These are phyloP conservation scores for Eucalyptus marginata DNA, from an alignment of 345 rosid genomes.

Conservation along the genomic window DNA sequence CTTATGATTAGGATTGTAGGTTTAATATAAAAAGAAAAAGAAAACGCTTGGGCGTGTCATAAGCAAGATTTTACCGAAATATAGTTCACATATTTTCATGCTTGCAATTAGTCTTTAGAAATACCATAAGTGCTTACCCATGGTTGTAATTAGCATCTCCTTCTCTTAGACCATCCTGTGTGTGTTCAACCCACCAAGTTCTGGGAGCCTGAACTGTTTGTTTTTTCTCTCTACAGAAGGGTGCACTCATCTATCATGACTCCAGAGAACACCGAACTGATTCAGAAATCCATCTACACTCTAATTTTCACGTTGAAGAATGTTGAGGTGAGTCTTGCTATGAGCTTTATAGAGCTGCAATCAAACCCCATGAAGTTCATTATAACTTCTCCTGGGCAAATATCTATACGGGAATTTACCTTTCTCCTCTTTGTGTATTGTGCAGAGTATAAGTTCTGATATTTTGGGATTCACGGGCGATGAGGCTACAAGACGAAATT, in stretches of 20 bases:
- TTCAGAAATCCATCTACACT: slow-evolving; percentile 76
- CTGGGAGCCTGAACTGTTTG: neutral
- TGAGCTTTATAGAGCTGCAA: neutral
- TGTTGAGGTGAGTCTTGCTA: slow-evolving; percentile 47
- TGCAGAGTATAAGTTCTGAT: slow-evolving; percentile 93
- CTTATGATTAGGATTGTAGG: neutral
- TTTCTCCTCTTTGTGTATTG: neutral
- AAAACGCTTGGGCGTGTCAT: neutral
- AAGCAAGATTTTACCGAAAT: neutral
- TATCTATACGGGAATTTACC: neutral
- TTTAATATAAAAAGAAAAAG: neutral
- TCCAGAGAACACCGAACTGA: slow-evolving; percentile 83
- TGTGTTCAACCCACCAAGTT: neutral
- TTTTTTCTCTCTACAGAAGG: slow-evolving; percentile 22
- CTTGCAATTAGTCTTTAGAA: neutral
- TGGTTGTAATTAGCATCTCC: neutral
- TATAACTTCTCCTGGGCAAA: neutral
- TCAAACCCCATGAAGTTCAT: neutral
- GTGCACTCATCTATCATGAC: slow-evolving; percentile 80
- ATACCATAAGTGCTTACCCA: neutral
- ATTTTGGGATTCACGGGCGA: slow-evolving; percentile 98
- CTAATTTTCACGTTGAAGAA: slow-evolving; percentile 88
- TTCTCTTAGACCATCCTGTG: neutral
- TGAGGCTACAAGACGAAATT: slow-evolving; percentile 73
- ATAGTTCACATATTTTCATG: neutral